Evolutionary conservation across 352 stramenopile genomes (phyloP), one percentile per base, ranked within the genome.

Genomic region (Pythium rhizo-oryzae): DNA sequence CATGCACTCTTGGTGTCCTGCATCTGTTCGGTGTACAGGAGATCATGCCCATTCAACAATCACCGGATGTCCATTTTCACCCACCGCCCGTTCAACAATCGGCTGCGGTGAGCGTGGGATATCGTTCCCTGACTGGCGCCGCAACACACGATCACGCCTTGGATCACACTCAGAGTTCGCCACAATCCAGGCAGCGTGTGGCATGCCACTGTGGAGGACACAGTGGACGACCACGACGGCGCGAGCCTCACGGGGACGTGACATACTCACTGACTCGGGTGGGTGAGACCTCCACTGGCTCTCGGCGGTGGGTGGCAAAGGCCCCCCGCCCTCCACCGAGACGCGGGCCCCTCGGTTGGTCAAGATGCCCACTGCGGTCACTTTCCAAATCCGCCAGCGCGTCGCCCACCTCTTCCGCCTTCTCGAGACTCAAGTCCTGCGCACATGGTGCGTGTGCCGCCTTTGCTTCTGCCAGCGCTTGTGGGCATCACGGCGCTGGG

Each of bases 11-110:
- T n/a, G n/a, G n/a, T n/a, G n/a, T n/a, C n/a, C n/a, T n/a, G n/a
- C n/a, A n/a, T n/a, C n/a, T n/a, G n/a, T n/a, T n/a, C n/a, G n/a
- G n/a, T n/a, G n/a, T n/a, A n/a, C n/a, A n/a, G n/a, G n/a, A 51
- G 44, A 51, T n/a, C 21, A 1, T 28, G 44, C 44, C 44, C 19
- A 51, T 18, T 55, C 49, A 55, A 55, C 49, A 55, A 55, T 55
- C 23, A 11, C 24, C 8, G 0, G 24, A 15, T 25, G 49, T 55
- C 49, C 49, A 21, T 55, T 55, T 55, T 55, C 49, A 55, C 24
- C 49, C 49, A 55, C 49, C 24, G 25, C 24, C 23, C 21, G 24
- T 33, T 55, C 49, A 55, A 55, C 49, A 55, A 55, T 39, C 24
- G 44, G 13, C 19, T n/a, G 21, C 15, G 4, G 9, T 15, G 13